These are phyloP conservation scores for Exophiala bonariae DNA, from an alignment of 2,329 filamentous ascomycete genomes.

Conservation along the genomic window DNA sequence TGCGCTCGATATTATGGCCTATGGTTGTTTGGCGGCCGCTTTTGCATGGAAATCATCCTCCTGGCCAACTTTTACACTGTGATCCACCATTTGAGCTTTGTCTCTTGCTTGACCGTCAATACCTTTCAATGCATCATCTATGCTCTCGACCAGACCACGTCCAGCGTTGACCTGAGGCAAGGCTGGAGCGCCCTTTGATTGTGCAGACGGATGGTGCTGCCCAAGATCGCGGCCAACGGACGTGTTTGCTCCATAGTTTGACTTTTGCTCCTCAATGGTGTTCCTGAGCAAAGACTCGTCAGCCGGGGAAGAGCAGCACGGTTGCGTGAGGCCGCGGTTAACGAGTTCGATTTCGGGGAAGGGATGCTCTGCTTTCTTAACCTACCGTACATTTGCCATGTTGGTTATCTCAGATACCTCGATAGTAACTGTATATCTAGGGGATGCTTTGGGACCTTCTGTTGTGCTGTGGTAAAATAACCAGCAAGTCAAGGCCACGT, in stretches of 20 bases:
- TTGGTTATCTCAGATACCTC: too few species aligned
- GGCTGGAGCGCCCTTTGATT: not conserved
- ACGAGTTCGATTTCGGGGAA: too few species aligned
- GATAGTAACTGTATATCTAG: too few species aligned
- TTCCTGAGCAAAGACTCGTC: too few species aligned
- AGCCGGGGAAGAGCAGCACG: too few species aligned
- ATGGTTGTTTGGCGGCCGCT: slow-evolving; percentile 6
- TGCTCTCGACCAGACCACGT: slow-evolving; percentile 4
- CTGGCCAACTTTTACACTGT: slow-evolving; percentile 1
- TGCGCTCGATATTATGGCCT: too few species aligned
- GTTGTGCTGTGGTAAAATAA: too few species aligned
- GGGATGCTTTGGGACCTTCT: too few species aligned
- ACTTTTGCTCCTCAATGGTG: slow-evolving; percentile 7
- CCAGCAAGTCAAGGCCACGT: too few species aligned
- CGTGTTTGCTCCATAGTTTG: slow-evolving; percentile 5
- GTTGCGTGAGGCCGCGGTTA: too few species aligned
- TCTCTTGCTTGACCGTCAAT: slow-evolving; percentile 1
- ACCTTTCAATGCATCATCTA: slow-evolving; percentile 9
- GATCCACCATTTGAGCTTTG: slow-evolving; percentile 4
- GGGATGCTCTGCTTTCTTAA: too few species aligned
- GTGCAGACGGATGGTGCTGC: not conserved
- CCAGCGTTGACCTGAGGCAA: slow-evolving; percentile 7
- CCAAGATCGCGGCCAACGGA: slow-evolving; percentile 3
- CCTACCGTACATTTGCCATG: too few species aligned
- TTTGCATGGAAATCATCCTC: slow-evolving; percentile 9